Conservation (phyloP, 257 asterid genomes). For the Lantana camara region DNA sequence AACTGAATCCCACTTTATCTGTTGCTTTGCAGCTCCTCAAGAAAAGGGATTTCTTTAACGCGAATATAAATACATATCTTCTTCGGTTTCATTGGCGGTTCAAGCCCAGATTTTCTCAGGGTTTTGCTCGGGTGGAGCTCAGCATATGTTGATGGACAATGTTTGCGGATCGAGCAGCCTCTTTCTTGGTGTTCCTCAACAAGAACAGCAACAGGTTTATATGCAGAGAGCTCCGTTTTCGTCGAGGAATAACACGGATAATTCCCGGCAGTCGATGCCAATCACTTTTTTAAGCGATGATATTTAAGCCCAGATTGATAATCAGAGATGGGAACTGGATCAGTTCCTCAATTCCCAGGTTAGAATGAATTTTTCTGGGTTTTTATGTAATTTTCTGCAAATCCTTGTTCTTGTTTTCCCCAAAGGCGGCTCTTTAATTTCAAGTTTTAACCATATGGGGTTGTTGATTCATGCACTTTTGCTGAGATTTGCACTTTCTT, state of each 20-base stretch:
- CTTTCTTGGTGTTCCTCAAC: constrained; percentile 22
- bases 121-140: constrained; percentile 32
- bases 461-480: too few species aligned
- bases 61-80: not conserved
- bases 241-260: not conserved
- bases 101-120: constrained; percentile 58
- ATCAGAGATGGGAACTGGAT: constrained; percentile 59
- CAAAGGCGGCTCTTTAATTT: not conserved
- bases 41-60: not conserved
- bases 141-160: constrained; percentile 47
- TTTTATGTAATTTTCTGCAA: not conserved
- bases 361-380: not conserved
- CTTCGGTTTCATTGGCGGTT: constrained; percentile 49
- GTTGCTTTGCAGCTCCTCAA: too few species aligned
- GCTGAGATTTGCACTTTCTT: not conserved
- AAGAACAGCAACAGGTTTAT: constrained; percentile 16
- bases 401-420: too few species aligned
- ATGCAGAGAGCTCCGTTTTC: constrained; percentile 32
- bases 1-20: too few species aligned
- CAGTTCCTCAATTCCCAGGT: constrained; percentile 62
- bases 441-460: too few species aligned
- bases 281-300: constrained; percentile 22
- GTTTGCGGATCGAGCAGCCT: constrained; percentile 46
- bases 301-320: constrained; percentile 37
- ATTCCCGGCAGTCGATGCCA: constrained; percentile 22